A percentile compares a stretch with the other conserved stretches of the same genome.
Conservation (phyloP, 129 eudicot genomes). For the Sambucus nigra region DNA sequence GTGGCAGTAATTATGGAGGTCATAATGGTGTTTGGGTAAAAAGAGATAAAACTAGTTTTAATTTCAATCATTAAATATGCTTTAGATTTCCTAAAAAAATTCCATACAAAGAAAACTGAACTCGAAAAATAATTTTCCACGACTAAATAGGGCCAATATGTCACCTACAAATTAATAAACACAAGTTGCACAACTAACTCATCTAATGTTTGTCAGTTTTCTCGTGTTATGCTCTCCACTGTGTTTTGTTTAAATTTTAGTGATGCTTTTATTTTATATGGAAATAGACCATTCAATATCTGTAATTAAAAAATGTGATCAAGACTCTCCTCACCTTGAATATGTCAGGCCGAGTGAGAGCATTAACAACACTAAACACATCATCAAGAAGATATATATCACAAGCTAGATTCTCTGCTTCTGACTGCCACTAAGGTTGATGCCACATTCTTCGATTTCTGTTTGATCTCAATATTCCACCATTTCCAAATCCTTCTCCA, state of each 20-base stretch:
- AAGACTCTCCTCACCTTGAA: constrained; percentile 50
- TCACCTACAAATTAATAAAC: too few relatives aligned
- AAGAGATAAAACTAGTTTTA: too few relatives aligned
- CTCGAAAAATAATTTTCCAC: too few relatives aligned
- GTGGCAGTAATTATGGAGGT: too few relatives aligned
- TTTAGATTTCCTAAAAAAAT: too few relatives aligned
- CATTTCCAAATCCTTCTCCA: constrained; percentile 86
- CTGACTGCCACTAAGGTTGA: constrained; percentile 89
- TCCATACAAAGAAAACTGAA: too few relatives aligned
- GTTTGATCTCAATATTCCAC: constrained; percentile 93
- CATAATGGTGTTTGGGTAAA: too few relatives aligned
- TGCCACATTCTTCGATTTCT: constrained; percentile 84
- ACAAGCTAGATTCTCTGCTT: constrained; percentile 84
- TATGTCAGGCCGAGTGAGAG: constrained; percentile 82
- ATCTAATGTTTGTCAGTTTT: too few relatives aligned
- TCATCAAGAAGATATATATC: constrained; percentile 91
- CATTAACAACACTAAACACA: constrained; percentile 84
- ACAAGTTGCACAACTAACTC: too few relatives aligned
- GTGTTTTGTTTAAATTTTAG: not conserved
- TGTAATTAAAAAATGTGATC: not conserved
- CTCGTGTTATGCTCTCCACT: too few relatives aligned
- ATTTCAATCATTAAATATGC: too few relatives aligned
- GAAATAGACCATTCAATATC: not conserved
- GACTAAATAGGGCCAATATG: too few relatives aligned
- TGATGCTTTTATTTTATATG: not conserved